Conservation (phyloP, 169 alveolate genomes). For the Eimeria necatrix region DNA sequence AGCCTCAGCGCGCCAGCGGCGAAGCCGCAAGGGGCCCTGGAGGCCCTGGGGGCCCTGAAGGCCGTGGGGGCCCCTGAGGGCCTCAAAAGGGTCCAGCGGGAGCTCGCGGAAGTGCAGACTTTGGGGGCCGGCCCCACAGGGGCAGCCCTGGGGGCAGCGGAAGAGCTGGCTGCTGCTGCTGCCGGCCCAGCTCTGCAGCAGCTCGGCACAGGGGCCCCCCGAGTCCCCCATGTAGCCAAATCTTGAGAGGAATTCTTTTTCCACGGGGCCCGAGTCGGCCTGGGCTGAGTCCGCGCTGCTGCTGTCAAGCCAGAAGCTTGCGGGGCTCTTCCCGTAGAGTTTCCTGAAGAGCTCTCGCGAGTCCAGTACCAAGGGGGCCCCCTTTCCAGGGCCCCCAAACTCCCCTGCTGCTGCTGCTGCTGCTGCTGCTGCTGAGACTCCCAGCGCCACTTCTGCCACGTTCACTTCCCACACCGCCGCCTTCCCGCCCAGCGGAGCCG, state of each 20-base stretch:
- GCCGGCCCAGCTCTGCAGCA: constrained; percentile 39
- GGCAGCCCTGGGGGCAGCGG: background rate
- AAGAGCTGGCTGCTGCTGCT: background rate
- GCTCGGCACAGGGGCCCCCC: constrained; percentile 78
- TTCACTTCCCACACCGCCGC: constrained; percentile 36
- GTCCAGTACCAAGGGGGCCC: background rate
- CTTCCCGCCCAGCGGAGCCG: background rate
- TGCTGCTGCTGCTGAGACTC: too few species aligned
- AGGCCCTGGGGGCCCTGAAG: background rate
- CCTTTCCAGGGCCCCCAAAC: background rate
- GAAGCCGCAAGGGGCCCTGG: background rate
- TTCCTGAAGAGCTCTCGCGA: background rate
- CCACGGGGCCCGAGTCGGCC: constrained; percentile 10
- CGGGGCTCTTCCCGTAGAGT: background rate
- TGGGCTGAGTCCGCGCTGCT: constrained; percentile 36
- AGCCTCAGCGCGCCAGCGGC: background rate
- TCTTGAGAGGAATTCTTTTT: constrained; percentile 31
- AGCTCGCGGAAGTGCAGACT: constrained; percentile 24
- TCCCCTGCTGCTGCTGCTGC: background rate
- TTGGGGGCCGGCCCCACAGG: background rate
- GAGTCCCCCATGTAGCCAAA: constrained; percentile 83
- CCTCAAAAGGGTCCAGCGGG: background rate
- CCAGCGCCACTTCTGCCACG: background rate
- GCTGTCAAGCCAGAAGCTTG: constrained; percentile 78
- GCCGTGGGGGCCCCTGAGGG: background rate